Conservation (phyloP, 495 filamentous ascomycete species). For the Penicillium malachiteum region DNA sequence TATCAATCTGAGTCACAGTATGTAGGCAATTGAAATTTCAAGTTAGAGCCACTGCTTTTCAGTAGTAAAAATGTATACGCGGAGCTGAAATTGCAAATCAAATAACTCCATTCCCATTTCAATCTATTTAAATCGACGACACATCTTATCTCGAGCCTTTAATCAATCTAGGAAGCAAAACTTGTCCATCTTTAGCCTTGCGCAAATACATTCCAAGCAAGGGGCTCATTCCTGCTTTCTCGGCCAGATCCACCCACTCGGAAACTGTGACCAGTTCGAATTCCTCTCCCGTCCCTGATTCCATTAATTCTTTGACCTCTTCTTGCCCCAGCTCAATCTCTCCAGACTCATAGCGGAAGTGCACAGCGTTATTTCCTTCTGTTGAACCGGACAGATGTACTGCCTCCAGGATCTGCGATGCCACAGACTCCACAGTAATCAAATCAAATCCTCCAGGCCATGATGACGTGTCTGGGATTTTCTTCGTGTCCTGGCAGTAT, state of each 20-base stretch:
- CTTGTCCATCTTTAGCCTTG: constrained; percentile 13
- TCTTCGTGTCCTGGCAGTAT: constrained; percentile 15
- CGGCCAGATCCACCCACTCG: constrained; percentile 19
- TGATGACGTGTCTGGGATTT: constrained; percentile 15
- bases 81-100: background rate
- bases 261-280: constrained; percentile 14
- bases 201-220: constrained; percentile 23
- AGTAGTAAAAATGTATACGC: background rate
- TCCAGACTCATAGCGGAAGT: constrained; percentile 17
- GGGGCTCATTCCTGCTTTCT: constrained; percentile 22
- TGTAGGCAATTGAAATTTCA: too few relatives aligned
- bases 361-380: background rate
- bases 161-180: constrained; percentile 19
- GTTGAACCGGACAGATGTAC: constrained; percentile 5
- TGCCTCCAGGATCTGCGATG: constrained; percentile 14
- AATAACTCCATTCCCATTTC: background rate
- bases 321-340: constrained; percentile 16
- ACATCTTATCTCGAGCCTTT: constrained; percentile 5
- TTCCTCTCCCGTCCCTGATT: constrained; percentile 8
- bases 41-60: too few relatives aligned
- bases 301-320: constrained; percentile 18
- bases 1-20: too few relatives aligned
- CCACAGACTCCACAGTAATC: constrained; percentile 24
- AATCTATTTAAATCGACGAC: background rate
- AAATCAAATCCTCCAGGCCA: constrained; percentile 26